Evolutionary conservation across 805 yeast genomes (phyloP).

Genomic region (Metschnikowia corniflorae): DNA sequence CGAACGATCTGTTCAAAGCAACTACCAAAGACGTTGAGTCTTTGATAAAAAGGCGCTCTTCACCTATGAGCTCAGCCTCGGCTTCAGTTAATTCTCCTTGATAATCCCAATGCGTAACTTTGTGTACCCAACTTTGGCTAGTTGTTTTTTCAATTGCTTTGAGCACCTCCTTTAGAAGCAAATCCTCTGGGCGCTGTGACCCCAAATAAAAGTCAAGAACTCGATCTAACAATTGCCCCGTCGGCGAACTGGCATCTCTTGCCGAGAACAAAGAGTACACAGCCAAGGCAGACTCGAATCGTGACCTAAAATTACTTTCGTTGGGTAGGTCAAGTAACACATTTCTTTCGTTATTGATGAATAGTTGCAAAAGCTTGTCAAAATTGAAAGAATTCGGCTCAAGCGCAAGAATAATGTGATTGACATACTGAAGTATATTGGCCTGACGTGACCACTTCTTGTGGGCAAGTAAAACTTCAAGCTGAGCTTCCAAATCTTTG

Average conservation of each 20-base stretch:
- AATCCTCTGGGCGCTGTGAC: slow-evolving; percentile 56
- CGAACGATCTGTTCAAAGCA: slow-evolving; percentile 45
- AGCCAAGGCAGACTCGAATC: slow-evolving; percentile 44
- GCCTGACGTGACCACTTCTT: slow-evolving; percentile 43
- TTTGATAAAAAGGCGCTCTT: slow-evolving; percentile 44
- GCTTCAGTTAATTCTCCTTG: slow-evolving; percentile 36
- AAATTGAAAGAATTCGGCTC: slow-evolving; percentile 34
- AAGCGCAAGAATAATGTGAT: slow-evolving; percentile 36
- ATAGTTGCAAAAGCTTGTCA: slow-evolving; percentile 58
- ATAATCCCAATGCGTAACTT: slow-evolving; percentile 66
- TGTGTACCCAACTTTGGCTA: slow-evolving; percentile 60
- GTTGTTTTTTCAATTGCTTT: slow-evolving; percentile 52
- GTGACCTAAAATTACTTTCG: slow-evolving; percentile 17
- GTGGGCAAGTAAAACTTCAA: slow-evolving; percentile 54
- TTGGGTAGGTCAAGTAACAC: slow-evolving; percentile 27
- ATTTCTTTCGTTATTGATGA: slow-evolving; percentile 50
- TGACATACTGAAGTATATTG: slow-evolving; percentile 45
- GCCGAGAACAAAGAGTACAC: slow-evolving; percentile 48
- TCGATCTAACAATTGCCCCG: slow-evolving; percentile 43
- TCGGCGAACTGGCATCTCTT: slow-evolving; percentile 47
- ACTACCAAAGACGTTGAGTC: slow-evolving; percentile 46
- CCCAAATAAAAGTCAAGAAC: slow-evolving; percentile 58
- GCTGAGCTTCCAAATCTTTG: slow-evolving; percentile 54
- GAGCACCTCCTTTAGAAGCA: slow-evolving; percentile 54
- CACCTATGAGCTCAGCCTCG: slow-evolving; percentile 47